Percentiles rank a stretch among this genome's conserved stretches.
These are phyloP conservation scores for Dendrothele bispora DNA, from an alignment of 768 basidiomycete genomes.

Conservation along the genomic window DNA sequence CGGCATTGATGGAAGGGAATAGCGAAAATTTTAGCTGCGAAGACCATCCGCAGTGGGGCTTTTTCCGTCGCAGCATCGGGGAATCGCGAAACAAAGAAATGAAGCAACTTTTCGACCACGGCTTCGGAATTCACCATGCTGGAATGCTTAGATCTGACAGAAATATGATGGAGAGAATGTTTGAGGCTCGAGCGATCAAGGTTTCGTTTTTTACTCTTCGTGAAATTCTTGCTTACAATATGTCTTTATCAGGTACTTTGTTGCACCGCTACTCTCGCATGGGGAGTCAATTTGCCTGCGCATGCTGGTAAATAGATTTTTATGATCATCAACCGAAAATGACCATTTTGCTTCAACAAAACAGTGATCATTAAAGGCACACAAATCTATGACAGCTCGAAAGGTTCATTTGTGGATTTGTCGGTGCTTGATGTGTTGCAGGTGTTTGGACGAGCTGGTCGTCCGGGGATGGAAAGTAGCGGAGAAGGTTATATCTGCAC, in stretches of 20 bases:
- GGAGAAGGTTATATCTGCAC: constrained; percentile 98
- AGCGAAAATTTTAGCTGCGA: constrained; percentile 78
- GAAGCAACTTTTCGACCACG: constrained; percentile 88
- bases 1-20: constrained; percentile 67
- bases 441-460: constrained; percentile 95
- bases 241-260: constrained; percentile 79
- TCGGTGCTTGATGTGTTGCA: constrained; percentile 95
- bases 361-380: constrained; percentile 96
- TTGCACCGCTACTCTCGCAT: constrained; percentile 97
- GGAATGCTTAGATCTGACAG: constrained; percentile 95
- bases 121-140: constrained; percentile 98
- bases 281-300: constrained; percentile 99
- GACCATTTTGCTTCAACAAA: constrained; percentile 8
- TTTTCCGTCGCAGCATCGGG: constrained; percentile 76
- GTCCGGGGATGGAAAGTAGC: constrained; percentile 83
- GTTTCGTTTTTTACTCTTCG: constrained; percentile 34
- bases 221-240: constrained; percentile 2
- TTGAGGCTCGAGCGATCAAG: constrained; percentile 89
- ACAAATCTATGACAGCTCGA: constrained; percentile 89
- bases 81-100: constrained; percentile 93
- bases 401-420: constrained; percentile 88
- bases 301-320: constrained; percentile 71
- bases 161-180: constrained; percentile 94
- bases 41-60: constrained; percentile 75
- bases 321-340: constrained; percentile 4